A percentile compares a stretch with the other conserved stretches of the same genome.
Conservation (phyloP, 331 rosid genomes). For the Phaseolus coccineus region DNA sequence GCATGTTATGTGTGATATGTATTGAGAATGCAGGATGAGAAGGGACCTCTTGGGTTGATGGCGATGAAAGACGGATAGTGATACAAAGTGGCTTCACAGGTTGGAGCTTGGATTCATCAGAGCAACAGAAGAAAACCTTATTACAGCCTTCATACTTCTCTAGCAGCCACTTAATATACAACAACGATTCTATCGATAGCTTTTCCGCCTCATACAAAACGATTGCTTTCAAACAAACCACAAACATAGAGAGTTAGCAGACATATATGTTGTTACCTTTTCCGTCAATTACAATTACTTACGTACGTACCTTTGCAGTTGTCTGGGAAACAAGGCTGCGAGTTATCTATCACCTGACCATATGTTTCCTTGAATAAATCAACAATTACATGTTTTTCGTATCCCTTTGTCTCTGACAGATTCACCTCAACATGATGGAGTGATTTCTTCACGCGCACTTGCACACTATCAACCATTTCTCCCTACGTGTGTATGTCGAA, state of each 20-base stretch:
- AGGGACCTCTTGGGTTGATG: slow-evolving; percentile 72
- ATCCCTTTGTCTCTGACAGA: slow-evolving; percentile 76
- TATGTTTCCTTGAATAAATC: slow-evolving; percentile 74
- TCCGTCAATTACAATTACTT: no score
- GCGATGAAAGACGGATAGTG: slow-evolving; percentile 62
- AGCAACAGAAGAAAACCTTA: slow-evolving; percentile 86
- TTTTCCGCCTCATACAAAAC: slow-evolving; percentile 73
- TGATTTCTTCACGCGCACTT: slow-evolving; percentile 68
- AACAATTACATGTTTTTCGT: slow-evolving; percentile 71
- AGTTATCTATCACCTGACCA: slow-evolving; percentile 30
- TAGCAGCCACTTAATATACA: slow-evolving; percentile 81
- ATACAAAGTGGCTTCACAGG: slow-evolving; percentile 69
- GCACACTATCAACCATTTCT: slow-evolving; percentile 64
- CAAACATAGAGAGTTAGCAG: background rate
- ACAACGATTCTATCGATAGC: slow-evolving; percentile 68
- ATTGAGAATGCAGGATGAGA: background rate
- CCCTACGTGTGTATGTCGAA: slow-evolving; percentile 46
- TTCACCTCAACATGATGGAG: slow-evolving; percentile 72
- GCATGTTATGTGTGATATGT: background rate
- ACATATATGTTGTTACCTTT: background rate
- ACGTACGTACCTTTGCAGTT: slow-evolving; percentile 66
- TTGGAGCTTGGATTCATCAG: slow-evolving; percentile 78
- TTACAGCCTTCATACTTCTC: slow-evolving; percentile 72
- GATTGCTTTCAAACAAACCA: slow-evolving; percentile 58
- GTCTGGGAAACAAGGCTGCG: slow-evolving; percentile 53